Conservation (phyloP, 2,329 filamentous ascomycete species). For the Cladosporium sp. region DNA sequence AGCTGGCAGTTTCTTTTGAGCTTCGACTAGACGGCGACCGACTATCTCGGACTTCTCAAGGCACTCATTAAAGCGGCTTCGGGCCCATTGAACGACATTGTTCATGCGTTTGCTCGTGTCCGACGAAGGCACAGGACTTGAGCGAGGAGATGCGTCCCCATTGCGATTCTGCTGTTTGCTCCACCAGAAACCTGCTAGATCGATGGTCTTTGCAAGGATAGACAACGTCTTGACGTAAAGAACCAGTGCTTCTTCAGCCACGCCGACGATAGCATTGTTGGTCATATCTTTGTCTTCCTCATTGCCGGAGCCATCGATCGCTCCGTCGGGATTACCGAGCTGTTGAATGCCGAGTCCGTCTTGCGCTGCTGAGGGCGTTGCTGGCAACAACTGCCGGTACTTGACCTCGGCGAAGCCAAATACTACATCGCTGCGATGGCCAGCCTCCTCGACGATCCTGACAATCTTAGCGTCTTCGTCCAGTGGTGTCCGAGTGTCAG, state of each 20-base stretch:
- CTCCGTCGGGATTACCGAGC: slow-evolving; percentile 57
- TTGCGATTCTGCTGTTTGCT: slow-evolving; percentile 45
- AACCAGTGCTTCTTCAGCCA: slow-evolving; percentile 93
- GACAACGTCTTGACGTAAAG: slow-evolving; percentile 93
- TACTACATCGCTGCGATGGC: slow-evolving; percentile 90
- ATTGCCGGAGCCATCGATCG: slow-evolving; percentile 52
- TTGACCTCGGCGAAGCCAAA: slow-evolving; percentile 98
- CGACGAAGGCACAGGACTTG: slow-evolving; percentile 27
- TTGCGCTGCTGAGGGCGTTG: slow-evolving; percentile 77
- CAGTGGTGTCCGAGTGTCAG: slow-evolving; percentile 55
- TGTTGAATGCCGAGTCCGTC: slow-evolving; percentile 62
- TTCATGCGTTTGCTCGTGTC: slow-evolving; percentile 66
- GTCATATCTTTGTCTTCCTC: slow-evolving; percentile 76
- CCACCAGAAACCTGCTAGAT: slow-evolving; percentile 94
- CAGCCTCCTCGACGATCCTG: slow-evolving; percentile 84
- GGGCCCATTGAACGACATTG: slow-evolving; percentile 92
- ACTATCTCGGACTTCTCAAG: slow-evolving; percentile 94
- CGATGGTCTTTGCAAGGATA: slow-evolving; percentile 89
- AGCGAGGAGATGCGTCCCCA: slow-evolving; percentile 47
- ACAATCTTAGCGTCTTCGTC: slow-evolving; percentile 81
- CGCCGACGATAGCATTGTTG: slow-evolving; percentile 76
- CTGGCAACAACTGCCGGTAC: slow-evolving; percentile 91
- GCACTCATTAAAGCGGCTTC: slow-evolving; percentile 92
- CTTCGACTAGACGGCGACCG: slow-evolving; percentile 81
- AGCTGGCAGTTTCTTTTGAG: slow-evolving; percentile 77